Conservation (phyloP, 1,139 yeast genomes). For the Zygoascus meyerae region DNA sequence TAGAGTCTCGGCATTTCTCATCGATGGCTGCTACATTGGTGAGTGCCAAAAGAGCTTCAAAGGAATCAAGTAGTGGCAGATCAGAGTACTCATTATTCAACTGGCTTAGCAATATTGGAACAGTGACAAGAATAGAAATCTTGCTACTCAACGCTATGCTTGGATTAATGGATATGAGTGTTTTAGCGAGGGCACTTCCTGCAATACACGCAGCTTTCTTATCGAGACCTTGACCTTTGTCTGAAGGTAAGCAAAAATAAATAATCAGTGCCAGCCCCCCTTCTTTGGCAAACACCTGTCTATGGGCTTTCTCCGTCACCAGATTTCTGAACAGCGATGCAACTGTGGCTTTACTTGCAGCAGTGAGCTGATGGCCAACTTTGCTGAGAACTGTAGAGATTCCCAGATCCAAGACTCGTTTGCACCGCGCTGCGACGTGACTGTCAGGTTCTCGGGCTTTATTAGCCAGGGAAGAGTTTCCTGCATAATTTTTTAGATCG, state of each 20-base stretch:
- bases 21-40: slow-evolving; percentile 44
- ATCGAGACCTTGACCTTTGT: slow-evolving; percentile 14
- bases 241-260: slow-evolving; percentile 24
- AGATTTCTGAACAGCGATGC: slow-evolving; percentile 31
- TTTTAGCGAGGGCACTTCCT: slow-evolving; percentile 33
- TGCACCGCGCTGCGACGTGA: slow-evolving; percentile 24
- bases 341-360: slow-evolving; percentile 24
- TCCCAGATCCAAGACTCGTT: slow-evolving; percentile 26
- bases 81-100: slow-evolving; percentile 23
- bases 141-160: slow-evolving; percentile 32
- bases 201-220: slow-evolving; percentile 23
- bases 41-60: slow-evolving; percentile 44
- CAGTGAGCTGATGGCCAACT: slow-evolving; percentile 27
- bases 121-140: slow-evolving; percentile 30
- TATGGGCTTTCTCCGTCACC: slow-evolving; percentile 28
- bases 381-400: slow-evolving; percentile 27
- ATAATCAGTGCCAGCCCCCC: slow-evolving; percentile 35
- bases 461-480: slow-evolving; percentile 19
- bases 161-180: slow-evolving; percentile 35
- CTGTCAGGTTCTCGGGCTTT: slow-evolving; percentile 21
- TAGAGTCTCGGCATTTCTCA: slow-evolving; percentile 33
- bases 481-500: slow-evolving; percentile 32
- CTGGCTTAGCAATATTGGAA: slow-evolving; percentile 31
- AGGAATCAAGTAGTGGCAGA: slow-evolving; percentile 36
- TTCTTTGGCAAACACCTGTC: slow-evolving; percentile 30